Evolutionary conservation across 2,329 filamentous ascomycete species (phyloP), one percentile per base, ranked within the genome.

Genomic region (Cytospora mali): DNA sequence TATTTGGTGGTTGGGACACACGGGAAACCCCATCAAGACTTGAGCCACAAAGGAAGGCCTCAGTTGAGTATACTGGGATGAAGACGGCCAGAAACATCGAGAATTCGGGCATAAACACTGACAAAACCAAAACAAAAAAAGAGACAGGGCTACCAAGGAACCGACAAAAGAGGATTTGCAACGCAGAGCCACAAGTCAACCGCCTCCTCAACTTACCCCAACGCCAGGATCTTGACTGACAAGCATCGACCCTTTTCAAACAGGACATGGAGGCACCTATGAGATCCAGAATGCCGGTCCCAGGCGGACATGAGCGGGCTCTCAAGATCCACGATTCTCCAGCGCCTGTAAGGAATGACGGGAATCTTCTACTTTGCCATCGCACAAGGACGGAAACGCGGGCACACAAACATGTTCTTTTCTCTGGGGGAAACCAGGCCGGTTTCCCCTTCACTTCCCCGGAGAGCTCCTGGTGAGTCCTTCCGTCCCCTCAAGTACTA

Each of bases 321-420:
- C 31, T n/a, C 25, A 46, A 46, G 55, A 46, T 25, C 23, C 55
- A 49, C 55, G 55, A 56, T 49, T 39, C 55, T 49, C 55, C 55
- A 29, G 13, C 1, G 21, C 27, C 27, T 28, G 39, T 39, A 39
- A 49, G 39, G 25, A 56, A 56, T 28, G 49, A 25, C 42, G 55
- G 55, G 39, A 23, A 18, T 39, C 39, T 49, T 28, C 55, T n/a
- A 27, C 55, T 31, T 10, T 16, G 29, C 42, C 27, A 48, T 10
- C 9, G 54, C 55, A 25, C 39, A 23, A 56, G 27, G 55, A 23
- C 42, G 42, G 23, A 23, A 48, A 23, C 9, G 55, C 55, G 55
- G 23, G 55, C 39, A 33, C 55, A 33, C 28, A 56, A 11, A 56
- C n/a, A 49, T 18, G 39, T n/a, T 56, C 54, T 56, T 56, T 39